These are phyloP conservation scores for Colletotrichum cordylinicola DNA, from an alignment of 2,329 filamentous ascomycete genomes.

Conservation along the genomic window DNA sequence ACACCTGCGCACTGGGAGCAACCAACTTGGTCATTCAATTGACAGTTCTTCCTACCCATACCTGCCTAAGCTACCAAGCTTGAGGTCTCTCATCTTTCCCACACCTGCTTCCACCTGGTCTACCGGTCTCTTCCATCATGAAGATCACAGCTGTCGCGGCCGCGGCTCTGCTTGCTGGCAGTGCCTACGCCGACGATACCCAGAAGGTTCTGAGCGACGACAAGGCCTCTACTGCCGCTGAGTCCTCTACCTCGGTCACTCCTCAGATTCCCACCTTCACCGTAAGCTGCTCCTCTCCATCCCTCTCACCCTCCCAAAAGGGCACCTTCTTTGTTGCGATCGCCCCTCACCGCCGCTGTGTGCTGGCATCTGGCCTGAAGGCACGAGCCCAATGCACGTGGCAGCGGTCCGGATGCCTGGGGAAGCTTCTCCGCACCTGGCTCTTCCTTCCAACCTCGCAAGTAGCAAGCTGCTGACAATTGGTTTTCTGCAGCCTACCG, in stretches of 20 bases:
- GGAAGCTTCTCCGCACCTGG: neutral
- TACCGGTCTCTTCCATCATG: conserved; percentile 60
- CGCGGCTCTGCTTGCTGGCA: conserved; percentile 74
- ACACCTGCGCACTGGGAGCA: conserved; percentile 9
- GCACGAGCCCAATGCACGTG: conserved; percentile 4
- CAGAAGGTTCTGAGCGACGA: conserved; percentile 60
- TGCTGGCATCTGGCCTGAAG: neutral
- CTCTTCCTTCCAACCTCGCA: neutral
- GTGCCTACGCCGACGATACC: conserved; percentile 72
- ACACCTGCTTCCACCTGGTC: neutral
- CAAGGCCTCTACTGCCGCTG: conserved; percentile 44
- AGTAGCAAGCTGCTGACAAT: neutral
- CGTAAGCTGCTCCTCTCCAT: conserved; percentile 61
- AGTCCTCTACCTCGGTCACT: conserved; percentile 61
- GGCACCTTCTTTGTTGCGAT: neutral
- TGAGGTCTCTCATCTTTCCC: neutral
- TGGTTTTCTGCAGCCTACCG: conserved; percentile 70
- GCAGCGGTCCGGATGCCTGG: conserved; percentile 12
- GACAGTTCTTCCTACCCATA: conserved; percentile 5
- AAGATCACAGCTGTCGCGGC: conserved; percentile 84
- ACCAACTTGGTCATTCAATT: conserved; percentile 16
- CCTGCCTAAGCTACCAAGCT: conserved; percentile 13
- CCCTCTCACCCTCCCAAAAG: neutral
- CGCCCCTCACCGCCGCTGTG: neutral
- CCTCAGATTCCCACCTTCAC: conserved; percentile 84